Percentiles rank a stretch among this genome's conserved stretches.
Conservation (phyloP, 805 yeast genomes). For the Teunomyces pallodes region DNA sequence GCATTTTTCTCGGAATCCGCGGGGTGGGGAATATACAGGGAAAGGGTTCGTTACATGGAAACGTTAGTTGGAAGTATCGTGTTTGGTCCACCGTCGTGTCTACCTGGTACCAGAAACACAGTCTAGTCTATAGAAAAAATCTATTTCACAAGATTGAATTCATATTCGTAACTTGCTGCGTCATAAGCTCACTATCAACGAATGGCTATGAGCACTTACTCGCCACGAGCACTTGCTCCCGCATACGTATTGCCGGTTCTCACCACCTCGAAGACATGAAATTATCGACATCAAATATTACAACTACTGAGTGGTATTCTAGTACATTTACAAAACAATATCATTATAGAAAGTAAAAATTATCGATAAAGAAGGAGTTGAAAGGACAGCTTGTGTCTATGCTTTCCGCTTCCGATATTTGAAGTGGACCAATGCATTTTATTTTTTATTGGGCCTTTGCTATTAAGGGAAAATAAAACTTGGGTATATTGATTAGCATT, state of each 20-base stretch:
- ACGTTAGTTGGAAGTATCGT: neutral
- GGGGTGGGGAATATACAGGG: neutral
- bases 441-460: neutral
- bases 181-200: too few relatives aligned
- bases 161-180: too few relatives aligned
- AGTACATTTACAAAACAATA: conserved; percentile 1
- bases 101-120: neutral
- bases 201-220: neutral
- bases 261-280: neutral
- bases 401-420: neutral
- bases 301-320: neutral
- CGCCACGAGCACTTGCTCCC: neutral
- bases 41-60: conserved; percentile 2
- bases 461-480: neutral
- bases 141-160: too few relatives aligned
- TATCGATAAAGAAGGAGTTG: neutral
- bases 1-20: neutral
- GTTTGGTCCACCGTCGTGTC: neutral
- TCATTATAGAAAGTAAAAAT: conserved; percentile 3
- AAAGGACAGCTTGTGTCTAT: neutral
- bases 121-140: too few relatives aligned
- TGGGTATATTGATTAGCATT: conserved; percentile 7
- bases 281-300: neutral
- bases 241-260: neutral
- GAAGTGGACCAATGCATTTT: neutral